Base-by-base conservation (phyloP, 2,329 filamentous ascomycete species). In the Cladosporium phlei region DNA sequence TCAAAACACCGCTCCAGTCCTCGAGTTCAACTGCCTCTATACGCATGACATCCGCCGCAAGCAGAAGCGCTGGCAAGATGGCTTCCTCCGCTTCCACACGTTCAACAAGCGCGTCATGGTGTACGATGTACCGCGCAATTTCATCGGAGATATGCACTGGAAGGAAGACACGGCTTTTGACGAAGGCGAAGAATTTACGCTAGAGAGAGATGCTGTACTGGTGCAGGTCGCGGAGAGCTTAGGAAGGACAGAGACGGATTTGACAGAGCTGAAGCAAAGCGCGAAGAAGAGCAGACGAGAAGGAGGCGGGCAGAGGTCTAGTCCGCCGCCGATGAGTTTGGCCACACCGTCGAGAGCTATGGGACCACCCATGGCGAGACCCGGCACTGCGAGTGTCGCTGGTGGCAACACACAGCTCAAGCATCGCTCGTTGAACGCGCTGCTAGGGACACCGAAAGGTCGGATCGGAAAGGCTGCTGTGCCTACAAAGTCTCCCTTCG, bases 101-200 rank as follows among this genome's bases (percentile, higher is more conserved):
- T 95, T 95, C 77, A 96, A 96, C 70, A 87, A 83, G 61, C 82
- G 88, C 4, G 73, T 93, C 50, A 94, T 96, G 87, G 86, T 94
- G 5, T 91, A 93, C 58, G 89, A 95, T 64, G 82, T 87, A 37
- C 73, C 79, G 2, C 81, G 86, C 0, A 88, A 90, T 62, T 88
- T 84, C 54, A 77, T 96, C 21, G 90, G 89, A 3, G 90, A 95
- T 63, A 80, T 82, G 24, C 88, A 95, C 66, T 93, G 86, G 83
- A 80, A 81, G 33, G 76, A 82, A 35, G 76, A 78, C 43, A 77
- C 76, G 28, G 76, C 78, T n/a, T 70, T 95, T 17, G 78, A 79
- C 25, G 86, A 93, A 49, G 90, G 89, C 5, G 87, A 95, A 51
- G 88, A 95, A 65, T 64, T 96, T 43, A 76, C 81, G 47, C 71